These are phyloP conservation scores for Cystobasidium slooffiae DNA, from an alignment of 1,284 basidiomycete genomes.

Conservation along the genomic window DNA sequence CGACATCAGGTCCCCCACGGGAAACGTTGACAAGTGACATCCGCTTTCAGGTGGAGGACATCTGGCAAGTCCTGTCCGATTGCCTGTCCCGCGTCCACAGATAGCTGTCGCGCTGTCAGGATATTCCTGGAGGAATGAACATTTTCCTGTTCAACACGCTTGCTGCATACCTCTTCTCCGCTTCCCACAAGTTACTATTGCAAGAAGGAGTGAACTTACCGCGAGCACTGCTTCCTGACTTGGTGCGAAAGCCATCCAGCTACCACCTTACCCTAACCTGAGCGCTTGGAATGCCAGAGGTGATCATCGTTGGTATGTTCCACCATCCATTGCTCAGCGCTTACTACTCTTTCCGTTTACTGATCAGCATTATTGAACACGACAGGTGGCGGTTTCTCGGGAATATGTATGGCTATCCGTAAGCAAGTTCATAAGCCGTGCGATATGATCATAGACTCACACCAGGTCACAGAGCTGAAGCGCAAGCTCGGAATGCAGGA, in stretches of 20 bases:
- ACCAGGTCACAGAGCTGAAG: conserved; percentile 14
- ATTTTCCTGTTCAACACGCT: no score
- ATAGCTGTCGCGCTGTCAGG: conserved; percentile 1
- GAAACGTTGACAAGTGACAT: not conserved
- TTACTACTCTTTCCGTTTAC: not conserved
- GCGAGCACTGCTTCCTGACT: not conserved
- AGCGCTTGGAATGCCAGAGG: conserved; percentile 22
- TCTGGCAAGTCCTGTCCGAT: conserved; percentile 13
- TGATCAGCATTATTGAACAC: not conserved
- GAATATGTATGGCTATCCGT: conserved; percentile 37
- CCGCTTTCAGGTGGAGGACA: not conserved
- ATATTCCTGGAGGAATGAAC: no score
- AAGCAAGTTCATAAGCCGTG: not conserved
- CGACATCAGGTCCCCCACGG: not conserved
- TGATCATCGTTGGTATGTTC: conserved; percentile 38
- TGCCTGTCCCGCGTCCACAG: not conserved
- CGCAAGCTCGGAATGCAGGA: conserved; percentile 40
- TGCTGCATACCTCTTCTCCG: no score
- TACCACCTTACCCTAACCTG: not conserved
- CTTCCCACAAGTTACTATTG: no score
- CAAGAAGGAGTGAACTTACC: not conserved
- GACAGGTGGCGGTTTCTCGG: conserved; percentile 34
- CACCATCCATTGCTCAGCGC: not conserved
- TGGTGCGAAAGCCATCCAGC: not conserved
- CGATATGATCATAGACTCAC: not conserved